Evolutionary conservation across 176 grass and related monocot genomes (phyloP).

Genomic region (Aegilops bicornis): DNA sequence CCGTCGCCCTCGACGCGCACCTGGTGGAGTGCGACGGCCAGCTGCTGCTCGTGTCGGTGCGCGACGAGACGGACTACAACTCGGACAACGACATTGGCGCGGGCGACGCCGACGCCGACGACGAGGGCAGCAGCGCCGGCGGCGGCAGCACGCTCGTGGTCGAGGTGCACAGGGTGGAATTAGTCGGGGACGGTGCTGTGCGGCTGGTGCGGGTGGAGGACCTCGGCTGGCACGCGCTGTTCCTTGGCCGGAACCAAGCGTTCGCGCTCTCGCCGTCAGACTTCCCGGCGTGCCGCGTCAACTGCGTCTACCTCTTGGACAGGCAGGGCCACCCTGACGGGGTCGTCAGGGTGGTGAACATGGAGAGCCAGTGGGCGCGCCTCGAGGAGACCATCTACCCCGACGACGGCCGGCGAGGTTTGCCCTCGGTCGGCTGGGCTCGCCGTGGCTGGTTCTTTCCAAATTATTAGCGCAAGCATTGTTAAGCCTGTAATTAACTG

Average conservation of each 20-base stretch:
- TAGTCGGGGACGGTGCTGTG: neutral
- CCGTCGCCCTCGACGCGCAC: slow-evolving; percentile 30
- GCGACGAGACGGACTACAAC: slow-evolving; percentile 18
- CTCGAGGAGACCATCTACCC: slow-evolving; percentile 24
- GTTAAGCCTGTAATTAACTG: neutral
- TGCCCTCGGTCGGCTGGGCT: slow-evolving; percentile 29
- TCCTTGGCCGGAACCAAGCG: slow-evolving; percentile 37
- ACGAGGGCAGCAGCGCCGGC: neutral
- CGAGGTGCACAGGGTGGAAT: slow-evolving; percentile 41
- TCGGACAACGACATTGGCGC: slow-evolving; percentile 4
- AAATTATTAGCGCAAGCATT: neutral
- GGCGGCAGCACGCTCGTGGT: neutral
- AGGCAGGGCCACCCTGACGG: slow-evolving; percentile 45
- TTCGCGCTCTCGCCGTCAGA: slow-evolving; percentile 40
- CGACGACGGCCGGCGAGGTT: neutral
- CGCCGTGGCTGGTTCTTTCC: slow-evolving; percentile 51
- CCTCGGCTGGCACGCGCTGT: slow-evolving; percentile 21
- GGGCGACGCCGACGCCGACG: neutral
- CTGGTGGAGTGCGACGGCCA: slow-evolving; percentile 39
- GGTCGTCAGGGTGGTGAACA: slow-evolving; percentile 32
- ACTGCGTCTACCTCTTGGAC: slow-evolving; percentile 50
- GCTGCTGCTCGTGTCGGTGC: slow-evolving; percentile 37
- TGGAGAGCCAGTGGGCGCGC: neutral
- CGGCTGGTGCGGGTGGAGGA: neutral
- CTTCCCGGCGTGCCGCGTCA: slow-evolving; percentile 40